Evolutionary conservation across 352 stramenopile genomes (phyloP), one percentile per base, ranked within the genome.

Genomic region (Pythium phragmiticola): DNA sequence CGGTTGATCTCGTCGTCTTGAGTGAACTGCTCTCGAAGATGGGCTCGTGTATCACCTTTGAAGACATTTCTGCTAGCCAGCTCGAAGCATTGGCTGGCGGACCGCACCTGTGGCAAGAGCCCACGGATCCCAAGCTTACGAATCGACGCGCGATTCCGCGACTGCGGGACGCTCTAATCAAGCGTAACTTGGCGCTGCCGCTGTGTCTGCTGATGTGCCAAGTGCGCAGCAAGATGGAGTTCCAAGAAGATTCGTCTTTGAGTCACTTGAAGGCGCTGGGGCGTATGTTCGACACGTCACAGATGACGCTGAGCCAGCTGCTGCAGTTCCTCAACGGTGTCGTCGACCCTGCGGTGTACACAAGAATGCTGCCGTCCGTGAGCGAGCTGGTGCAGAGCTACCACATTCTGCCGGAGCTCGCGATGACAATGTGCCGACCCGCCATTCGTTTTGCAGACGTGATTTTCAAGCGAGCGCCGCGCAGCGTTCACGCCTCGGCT

Each of bases 1-100:
- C 84, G 1, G 84, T 93, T 3, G 84, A 96, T 65, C 65, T 96
- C 16, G 76, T 96, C 8, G 84, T 96, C 13, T 54, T 96, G n/a
- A 95, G 85, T 65, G 87, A 96, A 53, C 57, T 96, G 13, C 60
- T 96, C n/a, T 84, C 81, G 5, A 92, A 92, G 52, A 95, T 96
- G 87, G 88, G 86, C 2, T 93, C 84, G 12, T 95, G 86, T 42
- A 81, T 93, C 55, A 92, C 80, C 26, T 79, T 95, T 51, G 85
- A 94, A 70, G 87, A 96, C 49, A 92, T 96, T 47, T 96, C 88
- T 12, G 50, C 68, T 37, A 90, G 72, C 62, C 88, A 96, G 47
- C 62, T 96, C 14, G 88, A 96, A 75, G 88, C 85, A 2, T 78
- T 90, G 41, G 84, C 88, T 12, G 88, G 88, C 28, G 88, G 86